Base-by-base conservation (phyloP, 2,329 filamentous ascomycete genomes). In the Paraphaeosphaeria minitans region DNA sequence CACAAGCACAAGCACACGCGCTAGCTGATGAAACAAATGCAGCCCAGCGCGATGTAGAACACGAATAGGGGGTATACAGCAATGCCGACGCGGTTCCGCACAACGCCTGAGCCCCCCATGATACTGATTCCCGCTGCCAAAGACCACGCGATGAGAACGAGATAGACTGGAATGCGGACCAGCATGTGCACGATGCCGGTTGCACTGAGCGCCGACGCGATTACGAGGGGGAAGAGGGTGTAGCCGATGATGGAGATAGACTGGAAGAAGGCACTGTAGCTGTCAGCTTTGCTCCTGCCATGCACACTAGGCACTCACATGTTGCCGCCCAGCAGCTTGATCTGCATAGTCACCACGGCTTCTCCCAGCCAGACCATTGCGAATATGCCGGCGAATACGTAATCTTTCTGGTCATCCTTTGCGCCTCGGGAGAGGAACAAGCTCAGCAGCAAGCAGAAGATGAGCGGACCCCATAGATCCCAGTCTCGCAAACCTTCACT, bases 171-270 rank as follows among this genome's bases (percentile, higher is more conserved):
- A 74, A 98, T 92, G 57, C 95, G 85, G 6, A 90, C 87, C 64
- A 98, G 90, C 68, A 87, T 89, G 43, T 88, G 89, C 8, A 98
- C 84, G 29, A 53, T 13, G 52, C 87, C 84, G 33, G 99, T 74
- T 0, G 94, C 94, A 56, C 93, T 97, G 64, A 99, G 86, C 53
- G 97, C 81, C 1, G 94, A 88, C 8, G 96, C 96, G 66, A 99
- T 91, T 68, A 98, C 95, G 54, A 99, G 86, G 1, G 95, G 95
- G 80, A 99, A 99, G 56, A 99, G 86, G 1, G 95, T 99, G 79
- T 99, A 99, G 47, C 95, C 95, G 75, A 99, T 99, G 70, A 99
- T 96, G 78, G 93, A 98, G 66, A 99, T 87, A 58, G 93, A 96
- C 78, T 99, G 95, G 73, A 96, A 95, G 77, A 99, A 99, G 19